Percentiles rank a stretch among this genome's conserved stretches.
These are phyloP conservation scores for Scytalidium sp. DNA, from an alignment of 2,329 filamentous ascomycete genomes.

Conservation along the genomic window DNA sequence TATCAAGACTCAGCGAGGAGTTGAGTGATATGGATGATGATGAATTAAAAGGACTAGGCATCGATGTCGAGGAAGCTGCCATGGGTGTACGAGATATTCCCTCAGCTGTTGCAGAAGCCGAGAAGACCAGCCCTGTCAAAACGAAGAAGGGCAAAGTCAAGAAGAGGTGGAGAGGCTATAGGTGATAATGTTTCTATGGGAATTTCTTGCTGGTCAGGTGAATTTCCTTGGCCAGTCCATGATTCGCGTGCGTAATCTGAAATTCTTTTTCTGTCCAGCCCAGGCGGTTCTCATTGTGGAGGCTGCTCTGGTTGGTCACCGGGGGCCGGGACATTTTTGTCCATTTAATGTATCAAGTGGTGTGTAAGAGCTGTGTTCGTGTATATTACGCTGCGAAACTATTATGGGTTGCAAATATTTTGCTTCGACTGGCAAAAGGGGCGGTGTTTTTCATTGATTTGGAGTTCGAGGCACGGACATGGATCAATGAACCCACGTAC, in stretches of 20 bases:
- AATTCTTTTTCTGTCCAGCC: background rate
- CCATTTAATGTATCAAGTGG: background rate
- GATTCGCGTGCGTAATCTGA: background rate
- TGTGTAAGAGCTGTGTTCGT: background rate
- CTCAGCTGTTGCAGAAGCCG: conserved; percentile 4
- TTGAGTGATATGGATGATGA: conserved; percentile 91
- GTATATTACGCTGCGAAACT: background rate
- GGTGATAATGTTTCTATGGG: background rate
- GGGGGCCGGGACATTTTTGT: background rate
- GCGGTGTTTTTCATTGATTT: background rate
- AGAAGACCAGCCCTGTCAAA: conserved; percentile 2
- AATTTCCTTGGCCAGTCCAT: background rate
- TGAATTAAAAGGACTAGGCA: conserved; percentile 67
- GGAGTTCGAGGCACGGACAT: background rate
- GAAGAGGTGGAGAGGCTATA: conserved; percentile 13
- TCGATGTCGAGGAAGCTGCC: conserved; percentile 24
- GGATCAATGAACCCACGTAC: background rate
- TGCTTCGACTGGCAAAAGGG: background rate
- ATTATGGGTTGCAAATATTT: background rate
- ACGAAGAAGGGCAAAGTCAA: conserved; percentile 10
- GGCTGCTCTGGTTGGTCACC: background rate
- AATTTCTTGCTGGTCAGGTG: background rate
- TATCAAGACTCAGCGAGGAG: conserved; percentile 75
- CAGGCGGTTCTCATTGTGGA: background rate
- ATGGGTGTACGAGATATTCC: conserved; percentile 8